A percentile compares a stretch with the other conserved stretches of the same genome.
Conservation (phyloP, 2,329 filamentous ascomycete species). For the Helicocarpus griseus region DNA sequence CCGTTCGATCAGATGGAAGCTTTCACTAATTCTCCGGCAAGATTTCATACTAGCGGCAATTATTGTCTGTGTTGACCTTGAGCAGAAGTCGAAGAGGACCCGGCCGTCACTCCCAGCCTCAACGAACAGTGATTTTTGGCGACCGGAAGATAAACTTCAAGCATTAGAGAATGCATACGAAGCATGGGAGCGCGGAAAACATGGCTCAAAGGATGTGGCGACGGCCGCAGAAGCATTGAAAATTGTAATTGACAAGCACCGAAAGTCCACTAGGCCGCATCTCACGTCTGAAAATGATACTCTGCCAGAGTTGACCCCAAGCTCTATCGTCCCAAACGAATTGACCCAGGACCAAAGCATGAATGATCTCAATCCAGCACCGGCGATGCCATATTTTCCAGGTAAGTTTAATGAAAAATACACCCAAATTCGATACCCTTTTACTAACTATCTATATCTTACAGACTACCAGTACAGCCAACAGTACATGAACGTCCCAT, state of each 20-base stretch:
- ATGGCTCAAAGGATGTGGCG: neutral
- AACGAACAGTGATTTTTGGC: neutral
- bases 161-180: neutral
- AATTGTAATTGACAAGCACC: neutral
- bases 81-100: conserved; percentile 15
- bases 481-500: neutral
- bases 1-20: conserved; percentile 33
- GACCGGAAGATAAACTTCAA: neutral
- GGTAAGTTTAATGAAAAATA: neutral
- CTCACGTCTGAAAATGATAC: neutral
- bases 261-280: neutral
- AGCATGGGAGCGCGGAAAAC: neutral
- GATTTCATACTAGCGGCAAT: conserved; percentile 42
- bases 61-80: conserved; percentile 37
- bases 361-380: neutral
- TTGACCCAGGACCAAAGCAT: neutral
- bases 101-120: neutral
- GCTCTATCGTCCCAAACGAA: neutral
- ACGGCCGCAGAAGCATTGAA: neutral
- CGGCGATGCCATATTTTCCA: neutral
- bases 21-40: conserved; percentile 35
- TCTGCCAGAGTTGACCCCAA: neutral
- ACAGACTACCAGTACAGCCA: neutral
- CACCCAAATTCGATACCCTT: neutral
- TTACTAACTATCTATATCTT: neutral